These are phyloP conservation scores for Coemansia sp. DNA, from an alignment of 192 early-diverging fungal species.

Conservation along the genomic window DNA sequence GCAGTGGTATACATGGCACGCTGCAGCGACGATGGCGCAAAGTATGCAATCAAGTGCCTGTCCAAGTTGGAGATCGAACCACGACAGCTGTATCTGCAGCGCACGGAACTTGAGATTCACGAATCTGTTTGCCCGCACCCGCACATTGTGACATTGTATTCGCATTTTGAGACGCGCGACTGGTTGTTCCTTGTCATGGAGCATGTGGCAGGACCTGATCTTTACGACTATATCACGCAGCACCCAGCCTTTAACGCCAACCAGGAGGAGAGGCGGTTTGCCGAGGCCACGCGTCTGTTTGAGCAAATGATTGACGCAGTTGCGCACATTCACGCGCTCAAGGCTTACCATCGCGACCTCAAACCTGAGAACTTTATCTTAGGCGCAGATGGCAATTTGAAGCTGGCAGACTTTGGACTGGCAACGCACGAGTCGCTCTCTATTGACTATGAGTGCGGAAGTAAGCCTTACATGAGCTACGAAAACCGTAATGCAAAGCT, in stretches of 20 bases:
- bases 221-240: conserved; percentile 58
- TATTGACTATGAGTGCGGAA: conserved; percentile 86
- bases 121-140: conserved; percentile 62
- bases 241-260: conserved; percentile 50
- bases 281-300: conserved; percentile 57
- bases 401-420: conserved; percentile 92
- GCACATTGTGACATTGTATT: conserved; percentile 66
- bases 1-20: conserved; percentile 73
- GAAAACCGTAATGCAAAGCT: conserved; percentile 59
- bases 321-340: conserved; percentile 68
- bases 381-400: conserved; percentile 65
- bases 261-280: conserved; percentile 53
- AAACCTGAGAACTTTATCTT: conserved; percentile 81
- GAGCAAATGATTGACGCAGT: conserved; percentile 75
- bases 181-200: conserved; percentile 68
- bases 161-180: conserved; percentile 62
- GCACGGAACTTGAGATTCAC: conserved; percentile 66
- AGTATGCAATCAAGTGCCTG: conserved; percentile 74
- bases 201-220: conserved; percentile 53
- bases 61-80: conserved; percentile 59
- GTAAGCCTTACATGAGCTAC: conserved; percentile 70
- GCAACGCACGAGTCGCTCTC: conserved; percentile 79
- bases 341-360: conserved; percentile 90
- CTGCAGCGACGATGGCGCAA: conserved; percentile 55
- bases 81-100: conserved; percentile 64